Percentiles rank a stretch among this genome's conserved stretches.
Conservation (phyloP, 139 green algal genomes). For the Trebouxia sp. region DNA sequence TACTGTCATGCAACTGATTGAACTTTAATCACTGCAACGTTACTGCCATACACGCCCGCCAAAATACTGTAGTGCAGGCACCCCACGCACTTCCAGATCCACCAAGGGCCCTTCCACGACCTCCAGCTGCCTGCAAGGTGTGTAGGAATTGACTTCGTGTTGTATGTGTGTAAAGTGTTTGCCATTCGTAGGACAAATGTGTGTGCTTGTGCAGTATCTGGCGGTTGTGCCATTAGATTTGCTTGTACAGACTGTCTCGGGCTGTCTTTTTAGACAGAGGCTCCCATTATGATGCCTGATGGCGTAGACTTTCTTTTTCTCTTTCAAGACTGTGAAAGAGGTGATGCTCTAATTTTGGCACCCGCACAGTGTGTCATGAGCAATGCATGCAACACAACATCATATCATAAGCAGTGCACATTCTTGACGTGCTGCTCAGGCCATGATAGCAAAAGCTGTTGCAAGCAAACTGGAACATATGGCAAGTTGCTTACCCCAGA, state of each 20-base stretch:
- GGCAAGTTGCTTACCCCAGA: background rate
- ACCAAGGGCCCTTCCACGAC: constrained; percentile 87
- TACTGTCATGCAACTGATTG: no score
- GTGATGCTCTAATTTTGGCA: no score
- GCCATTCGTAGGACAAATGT: background rate
- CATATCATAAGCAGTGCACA: background rate
- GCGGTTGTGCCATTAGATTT: no score
- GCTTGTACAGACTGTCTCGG: no score
- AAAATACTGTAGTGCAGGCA: constrained; percentile 95
- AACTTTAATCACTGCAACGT: no score
- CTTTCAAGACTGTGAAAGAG: no score
- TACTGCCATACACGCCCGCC: constrained; percentile 80
- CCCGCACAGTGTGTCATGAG: no score
- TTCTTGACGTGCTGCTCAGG: background rate
- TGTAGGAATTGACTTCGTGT: background rate
- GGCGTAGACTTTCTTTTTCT: no score
- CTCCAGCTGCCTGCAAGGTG: constrained; percentile 59
- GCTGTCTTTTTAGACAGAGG: no score
- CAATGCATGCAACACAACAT: no score
- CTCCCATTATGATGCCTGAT: no score
- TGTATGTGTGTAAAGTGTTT: background rate
- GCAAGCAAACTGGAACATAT: background rate
- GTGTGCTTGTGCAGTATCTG: background rate
- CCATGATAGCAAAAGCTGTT: background rate
- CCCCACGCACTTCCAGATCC: constrained; percentile 93